These are phyloP conservation scores for Penstemon eatonii DNA, from an alignment of 257 asterid species.

Conservation along the genomic window DNA sequence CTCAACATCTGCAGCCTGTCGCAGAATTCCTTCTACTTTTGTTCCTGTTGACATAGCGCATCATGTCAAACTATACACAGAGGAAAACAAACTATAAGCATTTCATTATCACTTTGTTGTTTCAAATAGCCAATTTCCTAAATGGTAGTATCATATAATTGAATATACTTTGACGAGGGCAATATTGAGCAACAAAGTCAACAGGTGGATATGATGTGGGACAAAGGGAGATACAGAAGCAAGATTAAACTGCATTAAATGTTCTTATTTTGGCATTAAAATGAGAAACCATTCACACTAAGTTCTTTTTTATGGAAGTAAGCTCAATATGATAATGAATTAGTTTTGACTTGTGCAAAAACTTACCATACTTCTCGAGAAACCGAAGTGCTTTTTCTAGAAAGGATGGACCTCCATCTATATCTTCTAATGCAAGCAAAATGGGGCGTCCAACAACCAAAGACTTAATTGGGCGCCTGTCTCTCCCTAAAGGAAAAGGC, in stretches of 20 bases:
- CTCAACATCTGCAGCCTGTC: constrained; percentile 89
- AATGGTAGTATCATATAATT: constrained; percentile 10
- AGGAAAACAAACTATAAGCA: constrained; percentile 17
- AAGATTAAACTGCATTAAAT: constrained; percentile 5
- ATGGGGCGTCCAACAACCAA: constrained; percentile 95
- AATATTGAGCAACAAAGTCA: constrained; percentile 16
- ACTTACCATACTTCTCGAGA: constrained; percentile 85
- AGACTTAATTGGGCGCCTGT: constrained; percentile 79
- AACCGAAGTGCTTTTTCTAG: constrained; percentile 89
- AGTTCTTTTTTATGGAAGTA: not conserved
- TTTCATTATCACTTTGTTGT: constrained; percentile 8
- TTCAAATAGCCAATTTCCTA: not conserved
- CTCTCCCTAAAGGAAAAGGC: constrained; percentile 71
- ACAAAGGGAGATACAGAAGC: not conserved
- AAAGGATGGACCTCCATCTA: constrained; percentile 96
- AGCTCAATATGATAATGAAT: not conserved
- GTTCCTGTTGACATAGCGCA: constrained; percentile 48
- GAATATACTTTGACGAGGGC: constrained; percentile 13
- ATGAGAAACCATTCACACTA: constrained; percentile 5
- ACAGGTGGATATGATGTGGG: constrained; percentile 8
- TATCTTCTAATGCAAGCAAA: constrained; percentile 89
- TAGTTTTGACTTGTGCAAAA: constrained; percentile 17
- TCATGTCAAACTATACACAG: constrained; percentile 23
- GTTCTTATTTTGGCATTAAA: not conserved
- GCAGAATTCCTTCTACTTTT: constrained; percentile 79